Evolutionary conservation across 805 yeast species (phyloP).

Genomic region (Scheffersomyces lignosus): DNA sequence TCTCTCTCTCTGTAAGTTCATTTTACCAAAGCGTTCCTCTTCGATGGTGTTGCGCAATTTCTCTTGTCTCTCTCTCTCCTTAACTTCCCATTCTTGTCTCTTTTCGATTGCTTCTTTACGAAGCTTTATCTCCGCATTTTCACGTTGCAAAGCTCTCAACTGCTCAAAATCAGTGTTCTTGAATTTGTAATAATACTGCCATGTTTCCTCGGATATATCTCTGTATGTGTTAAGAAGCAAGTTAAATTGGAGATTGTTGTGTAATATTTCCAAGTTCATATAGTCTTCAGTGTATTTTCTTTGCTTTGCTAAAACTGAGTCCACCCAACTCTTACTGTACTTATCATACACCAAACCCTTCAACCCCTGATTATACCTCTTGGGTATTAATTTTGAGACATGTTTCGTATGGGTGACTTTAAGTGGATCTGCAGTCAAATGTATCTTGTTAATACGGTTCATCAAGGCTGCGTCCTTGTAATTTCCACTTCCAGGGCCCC

Average conservation of each 20-base stretch:
- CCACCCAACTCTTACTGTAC: conserved; percentile 31
- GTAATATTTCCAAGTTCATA: conserved; percentile 43
- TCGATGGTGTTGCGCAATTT: conserved; percentile 11
- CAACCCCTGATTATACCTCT: conserved; percentile 22
- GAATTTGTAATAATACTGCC: conserved; percentile 40
- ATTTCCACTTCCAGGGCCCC: conserved; percentile 48
- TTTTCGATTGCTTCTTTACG: conserved; percentile 12
- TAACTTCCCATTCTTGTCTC: conserved; percentile 12
- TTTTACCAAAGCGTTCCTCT: conserved; percentile 8
- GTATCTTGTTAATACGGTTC: conserved; percentile 39
- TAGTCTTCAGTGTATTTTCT: conserved; percentile 34
- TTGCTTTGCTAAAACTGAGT: conserved; percentile 28
- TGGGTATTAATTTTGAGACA: conserved; percentile 15
- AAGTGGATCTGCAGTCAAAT: conserved; percentile 16
- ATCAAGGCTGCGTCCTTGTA: conserved; percentile 45
- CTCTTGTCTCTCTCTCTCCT: conserved; percentile 13
- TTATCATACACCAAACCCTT: conserved; percentile 40
- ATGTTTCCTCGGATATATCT: conserved; percentile 38
- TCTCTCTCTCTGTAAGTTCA: conserved; percentile 12
- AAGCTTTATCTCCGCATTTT: conserved; percentile 13
- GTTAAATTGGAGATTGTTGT: conserved; percentile 42
- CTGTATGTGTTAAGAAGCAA: conserved; percentile 40
- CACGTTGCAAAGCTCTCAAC: conserved; percentile 17
- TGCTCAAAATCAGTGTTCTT: conserved; percentile 42
- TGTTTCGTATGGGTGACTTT: conserved; percentile 17